Percentiles rank a stretch among this genome's conserved stretches.
Conservation (phyloP, 1,139 yeast species). For the Candida sp. region DNA sequence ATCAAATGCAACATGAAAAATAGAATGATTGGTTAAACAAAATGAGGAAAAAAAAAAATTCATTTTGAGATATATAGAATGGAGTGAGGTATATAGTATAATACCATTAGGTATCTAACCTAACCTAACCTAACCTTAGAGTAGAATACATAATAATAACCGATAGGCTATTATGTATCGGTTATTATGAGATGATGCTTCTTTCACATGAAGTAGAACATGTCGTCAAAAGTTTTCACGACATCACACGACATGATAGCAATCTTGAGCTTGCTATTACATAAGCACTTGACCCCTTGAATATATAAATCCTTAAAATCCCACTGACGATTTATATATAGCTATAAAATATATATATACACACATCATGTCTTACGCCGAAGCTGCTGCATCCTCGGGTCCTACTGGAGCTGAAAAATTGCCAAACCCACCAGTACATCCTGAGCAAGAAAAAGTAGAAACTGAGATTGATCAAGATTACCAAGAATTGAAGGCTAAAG, state of each 20-base stretch:
- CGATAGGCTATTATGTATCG: too few relatives aligned
- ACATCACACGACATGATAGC: background rate
- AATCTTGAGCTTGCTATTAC: background rate
- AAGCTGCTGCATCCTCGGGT: slow-evolving; percentile 39
- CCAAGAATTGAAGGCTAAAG: slow-evolving; percentile 23
- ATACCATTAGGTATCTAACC: too few relatives aligned
- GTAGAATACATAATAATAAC: too few relatives aligned
- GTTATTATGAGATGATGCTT: too few relatives aligned
- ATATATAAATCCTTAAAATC: background rate
- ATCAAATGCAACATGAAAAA: too few relatives aligned
- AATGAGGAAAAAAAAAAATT: too few relatives aligned
- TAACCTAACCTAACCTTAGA: too few relatives aligned
- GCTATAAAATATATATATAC: background rate
- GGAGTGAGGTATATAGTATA: too few relatives aligned
- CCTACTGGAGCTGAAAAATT: slow-evolving; percentile 22
- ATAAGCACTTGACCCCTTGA: background rate
- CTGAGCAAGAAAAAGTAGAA: background rate
- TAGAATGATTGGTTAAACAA: too few relatives aligned
- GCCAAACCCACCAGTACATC: slow-evolving; percentile 8
- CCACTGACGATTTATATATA: background rate
- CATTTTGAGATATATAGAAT: too few relatives aligned
- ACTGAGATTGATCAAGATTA: slow-evolving; percentile 19
- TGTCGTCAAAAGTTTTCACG: background rate
- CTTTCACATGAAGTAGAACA: background rate
- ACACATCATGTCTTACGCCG: slow-evolving; percentile 27